Conservation (phyloP, 2,329 filamentous ascomycete species). For the Nothophoma quercina region DNA sequence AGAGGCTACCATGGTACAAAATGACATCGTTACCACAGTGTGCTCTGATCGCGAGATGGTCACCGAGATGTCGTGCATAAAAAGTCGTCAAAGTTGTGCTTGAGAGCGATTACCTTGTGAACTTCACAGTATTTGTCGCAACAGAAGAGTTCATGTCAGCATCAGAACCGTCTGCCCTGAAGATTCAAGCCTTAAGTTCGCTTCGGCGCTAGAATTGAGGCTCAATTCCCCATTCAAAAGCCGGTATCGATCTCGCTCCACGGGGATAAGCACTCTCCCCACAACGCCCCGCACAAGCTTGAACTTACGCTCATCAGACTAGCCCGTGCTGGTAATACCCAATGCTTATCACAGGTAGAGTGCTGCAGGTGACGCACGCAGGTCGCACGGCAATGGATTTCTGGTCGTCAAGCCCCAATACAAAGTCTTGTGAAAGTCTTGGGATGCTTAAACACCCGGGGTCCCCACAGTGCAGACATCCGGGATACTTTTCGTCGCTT, state of each 20-base stretch:
- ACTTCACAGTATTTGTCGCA: too few relatives aligned
- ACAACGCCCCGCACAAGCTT: conserved; percentile 13
- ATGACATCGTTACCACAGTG: not conserved
- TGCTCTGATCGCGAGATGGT: not conserved
- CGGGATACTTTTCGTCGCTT: not conserved
- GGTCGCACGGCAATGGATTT: not conserved
- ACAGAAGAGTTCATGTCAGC: not conserved
- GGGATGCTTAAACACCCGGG: conserved; percentile 2
- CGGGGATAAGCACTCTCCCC: not conserved
- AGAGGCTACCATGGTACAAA: not conserved
- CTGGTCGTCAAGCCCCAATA: not conserved
- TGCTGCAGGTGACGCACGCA: not conserved
- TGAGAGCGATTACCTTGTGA: too few relatives aligned
- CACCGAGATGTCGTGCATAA: too few relatives aligned
- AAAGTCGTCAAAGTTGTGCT: too few relatives aligned
- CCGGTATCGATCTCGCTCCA: conserved; percentile 8
- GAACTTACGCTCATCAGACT: not conserved
- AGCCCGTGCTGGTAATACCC: not conserved
- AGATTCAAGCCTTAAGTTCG: not conserved
- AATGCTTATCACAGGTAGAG: not conserved
- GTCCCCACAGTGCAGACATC: not conserved
- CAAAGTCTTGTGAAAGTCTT: not conserved
- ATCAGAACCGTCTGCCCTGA: too few relatives aligned
- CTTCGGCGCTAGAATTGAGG: not conserved
- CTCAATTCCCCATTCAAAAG: not conserved